Evolutionary conservation across 2,329 filamentous ascomycete species (phyloP), one percentile per base, ranked within the genome.

Genomic region (Lachnellula occidentalis): DNA sequence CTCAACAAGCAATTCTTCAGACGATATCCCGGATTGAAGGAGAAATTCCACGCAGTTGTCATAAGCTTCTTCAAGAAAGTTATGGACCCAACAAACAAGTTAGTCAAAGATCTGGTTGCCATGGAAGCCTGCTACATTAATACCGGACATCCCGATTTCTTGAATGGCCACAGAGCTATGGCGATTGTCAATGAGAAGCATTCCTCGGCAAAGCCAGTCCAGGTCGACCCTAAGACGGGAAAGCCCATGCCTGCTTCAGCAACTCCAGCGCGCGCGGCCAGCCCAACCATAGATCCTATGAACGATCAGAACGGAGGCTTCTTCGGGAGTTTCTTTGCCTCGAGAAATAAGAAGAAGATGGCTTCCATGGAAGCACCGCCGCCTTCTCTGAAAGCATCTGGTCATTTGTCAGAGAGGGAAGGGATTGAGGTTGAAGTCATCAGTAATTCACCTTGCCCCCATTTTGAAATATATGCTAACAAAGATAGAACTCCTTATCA

Each of bases 281-380:
- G 86, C 69, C 94, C 90, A 7, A 87, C 86, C 39, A 75, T 69
- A 48, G 83, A 85, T 51, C 69, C 73, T 49, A 75, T 83, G 17
- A 73, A 76, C 36, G 74, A 73, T 58, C 71, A 72, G 51, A 89
- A 89, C 69, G 77, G 80, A 57, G 91, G 92, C 37, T 99, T 99
- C 81, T 99, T 99, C 66, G 94, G 94, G 64, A 95, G 90, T 68
- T 99, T 99, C 82, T 99, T 96, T 70, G 90, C 94, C 11, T 92
- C 90, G 69, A 99, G 97, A 83, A 99, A 97, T 78, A 99, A 97
- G 85, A 99, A 99, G 83, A 97, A 96, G 86, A 95, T 95, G 76
- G 94, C 94, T n/a, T 92, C 92, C 47, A 99, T 99, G 94, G 94
- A 99, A 71, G 80, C 94, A 14, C 94, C 94, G 39, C 94, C 94